phyloP scores from a whole-genome alignment of 257 asterid genomes.

The Scutellaria baicalensis region DNA sequence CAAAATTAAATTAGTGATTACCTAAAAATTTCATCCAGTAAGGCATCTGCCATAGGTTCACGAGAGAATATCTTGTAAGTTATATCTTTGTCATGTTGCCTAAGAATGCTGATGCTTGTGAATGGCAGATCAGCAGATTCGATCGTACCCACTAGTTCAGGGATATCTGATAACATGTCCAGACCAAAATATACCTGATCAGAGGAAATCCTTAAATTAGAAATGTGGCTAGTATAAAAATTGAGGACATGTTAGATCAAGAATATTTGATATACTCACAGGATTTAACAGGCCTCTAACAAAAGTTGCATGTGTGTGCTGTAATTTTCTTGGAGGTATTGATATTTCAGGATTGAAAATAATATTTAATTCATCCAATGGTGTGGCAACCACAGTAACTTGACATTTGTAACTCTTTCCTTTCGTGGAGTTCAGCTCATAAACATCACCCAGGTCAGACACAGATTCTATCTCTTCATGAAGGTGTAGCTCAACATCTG shows the following conservation, averaged over 20 bases:
- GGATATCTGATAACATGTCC: slow-evolving; percentile 54
- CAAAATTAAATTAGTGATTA: slow-evolving; percentile 8
- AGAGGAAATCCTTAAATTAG: slow-evolving; percentile 14
- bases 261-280: slow-evolving; percentile 43
- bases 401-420: slow-evolving; percentile 70
- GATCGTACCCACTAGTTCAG: slow-evolving; percentile 79
- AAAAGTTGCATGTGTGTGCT: slow-evolving; percentile 88
- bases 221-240: not conserved
- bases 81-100: slow-evolving; percentile 62
- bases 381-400: slow-evolving; percentile 83
- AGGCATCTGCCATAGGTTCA: slow-evolving; percentile 48
- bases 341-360: slow-evolving; percentile 60
- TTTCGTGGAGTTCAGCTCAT: slow-evolving; percentile 72
- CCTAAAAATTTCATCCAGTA: slow-evolving; percentile 77
- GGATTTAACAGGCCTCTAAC: slow-evolving; percentile 82
- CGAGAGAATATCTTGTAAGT: slow-evolving; percentile 93
- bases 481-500: slow-evolving; percentile 66
- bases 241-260: not conserved
- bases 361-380: slow-evolving; percentile 82
- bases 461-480: slow-evolving; percentile 76
- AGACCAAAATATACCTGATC: slow-evolving; percentile 74
- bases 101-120: slow-evolving; percentile 73
- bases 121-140: slow-evolving; percentile 71
- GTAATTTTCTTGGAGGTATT: slow-evolving; percentile 77
- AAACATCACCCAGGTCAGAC: slow-evolving; percentile 47